Conservation (phyloP, 108 stramenopile species). For the Nannochloropsis gaditana region DNA sequence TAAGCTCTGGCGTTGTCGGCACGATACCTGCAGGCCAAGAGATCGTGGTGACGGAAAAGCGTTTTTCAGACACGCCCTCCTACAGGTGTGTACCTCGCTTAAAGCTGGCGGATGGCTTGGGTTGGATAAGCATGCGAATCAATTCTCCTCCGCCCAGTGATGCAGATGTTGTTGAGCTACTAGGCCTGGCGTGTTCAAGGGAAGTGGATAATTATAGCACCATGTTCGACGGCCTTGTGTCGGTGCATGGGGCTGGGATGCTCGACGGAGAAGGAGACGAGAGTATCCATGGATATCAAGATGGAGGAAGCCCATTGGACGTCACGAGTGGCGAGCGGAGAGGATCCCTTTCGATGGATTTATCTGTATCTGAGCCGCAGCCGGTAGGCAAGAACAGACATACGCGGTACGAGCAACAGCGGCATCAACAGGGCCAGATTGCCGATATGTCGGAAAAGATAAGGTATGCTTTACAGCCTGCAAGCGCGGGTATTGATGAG, state of each 20-base stretch:
- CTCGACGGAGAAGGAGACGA: not conserved
- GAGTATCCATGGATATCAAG: not conserved
- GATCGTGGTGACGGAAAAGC: conserved; percentile 56
- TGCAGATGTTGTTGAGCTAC: conserved; percentile 57
- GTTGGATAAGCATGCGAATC: conserved; percentile 66
- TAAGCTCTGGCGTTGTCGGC: conserved; percentile 62
- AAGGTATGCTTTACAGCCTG: not conserved
- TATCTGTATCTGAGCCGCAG: not conserved
- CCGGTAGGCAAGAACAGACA: not conserved
- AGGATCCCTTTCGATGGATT: not conserved
- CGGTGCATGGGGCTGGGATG: conserved; percentile 13
- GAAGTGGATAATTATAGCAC: not conserved
- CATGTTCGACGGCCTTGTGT: not conserved
- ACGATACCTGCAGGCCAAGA: conserved; percentile 53
- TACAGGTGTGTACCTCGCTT: conserved; percentile 71
- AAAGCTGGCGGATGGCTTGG: conserved; percentile 65
- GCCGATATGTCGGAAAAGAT: conserved; percentile 1
- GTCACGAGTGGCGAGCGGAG: not conserved
- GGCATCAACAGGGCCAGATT: not conserved
- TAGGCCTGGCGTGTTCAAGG: conserved; percentile 54
- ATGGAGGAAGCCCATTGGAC: not conserved
- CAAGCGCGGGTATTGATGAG: not conserved
- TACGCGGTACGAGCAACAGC: not conserved
- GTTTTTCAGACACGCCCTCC: conserved; percentile 67
- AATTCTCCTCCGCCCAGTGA: conserved; percentile 61